A percentile compares a stretch with the other conserved stretches of the same genome.
phyloP scores from a whole-genome alignment of 2,329 filamentous ascomycete genomes.

The Colletotrichum horii region DNA sequence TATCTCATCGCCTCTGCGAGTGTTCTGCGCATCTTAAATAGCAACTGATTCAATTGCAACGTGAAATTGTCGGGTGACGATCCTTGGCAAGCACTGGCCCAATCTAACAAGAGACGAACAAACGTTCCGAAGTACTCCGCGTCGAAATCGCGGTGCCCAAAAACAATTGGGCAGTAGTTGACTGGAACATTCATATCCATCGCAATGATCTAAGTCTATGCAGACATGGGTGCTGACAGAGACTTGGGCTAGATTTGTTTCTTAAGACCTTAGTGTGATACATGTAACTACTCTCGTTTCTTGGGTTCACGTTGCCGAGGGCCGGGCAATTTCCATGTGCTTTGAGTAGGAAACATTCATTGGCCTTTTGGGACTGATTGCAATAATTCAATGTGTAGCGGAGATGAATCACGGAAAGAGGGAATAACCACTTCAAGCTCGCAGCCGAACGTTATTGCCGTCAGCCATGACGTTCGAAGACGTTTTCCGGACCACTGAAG shows the following conservation, averaged over 20 bases:
- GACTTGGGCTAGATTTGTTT: neutral
- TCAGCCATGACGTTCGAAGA: neutral
- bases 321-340: neutral
- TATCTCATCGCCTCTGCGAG: neutral
- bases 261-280: neutral
- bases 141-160: neutral
- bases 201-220: neutral
- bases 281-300: neutral
- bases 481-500: neutral
- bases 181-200: fast-evolving
- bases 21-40: neutral
- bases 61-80: neutral
- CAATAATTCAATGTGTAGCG: neutral
- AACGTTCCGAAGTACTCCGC: neutral
- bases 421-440: neutral
- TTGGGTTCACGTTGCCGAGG: neutral
- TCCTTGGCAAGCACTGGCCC: neutral
- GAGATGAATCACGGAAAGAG: neutral
- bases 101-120: neutral
- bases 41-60: neutral
- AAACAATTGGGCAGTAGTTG: neutral
- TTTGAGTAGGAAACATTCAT: neutral
- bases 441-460: neutral
- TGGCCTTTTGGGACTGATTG: neutral
- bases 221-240: neutral